A percentile compares a stretch with the other conserved stretches of the same genome.
Evolutionary conservation across 1,139 yeast genomes (phyloP).

Genomic region (Pichia terricola): DNA sequence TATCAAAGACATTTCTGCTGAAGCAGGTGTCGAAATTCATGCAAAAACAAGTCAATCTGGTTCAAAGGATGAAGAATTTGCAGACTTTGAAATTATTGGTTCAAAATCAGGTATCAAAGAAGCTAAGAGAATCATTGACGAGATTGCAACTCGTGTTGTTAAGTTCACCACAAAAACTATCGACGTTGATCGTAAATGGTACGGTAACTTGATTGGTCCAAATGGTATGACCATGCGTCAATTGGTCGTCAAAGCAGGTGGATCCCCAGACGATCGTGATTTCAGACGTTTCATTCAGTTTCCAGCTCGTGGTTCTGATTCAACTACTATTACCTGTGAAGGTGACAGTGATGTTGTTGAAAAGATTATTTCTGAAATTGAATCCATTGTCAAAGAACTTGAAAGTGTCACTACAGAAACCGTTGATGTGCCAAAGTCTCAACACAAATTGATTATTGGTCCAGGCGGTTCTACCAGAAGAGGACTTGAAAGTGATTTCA

Average conservation of each 20-base stretch:
- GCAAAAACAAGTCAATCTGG: conserved; percentile 31
- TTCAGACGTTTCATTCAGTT: conserved; percentile 57
- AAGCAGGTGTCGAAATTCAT: conserved; percentile 64
- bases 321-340: conserved; percentile 50
- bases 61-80: conserved; percentile 38
- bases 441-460: conserved; percentile 74
- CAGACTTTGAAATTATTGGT: conserved; percentile 59
- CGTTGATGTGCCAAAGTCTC: conserved; percentile 59
- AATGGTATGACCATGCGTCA: conserved; percentile 70
- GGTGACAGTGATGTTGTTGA: conserved; percentile 75
- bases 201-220: conserved; percentile 72
- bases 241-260: conserved; percentile 73
- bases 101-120: conserved; percentile 70
- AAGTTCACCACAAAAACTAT: conserved; percentile 55
- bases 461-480: conserved; percentile 73
- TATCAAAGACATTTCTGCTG: conserved; percentile 75
- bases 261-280: conserved; percentile 32
- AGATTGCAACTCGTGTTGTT: conserved; percentile 56
- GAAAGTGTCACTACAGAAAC: conserved; percentile 54
- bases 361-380: conserved; percentile 55
- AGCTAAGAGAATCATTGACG: conserved; percentile 56
- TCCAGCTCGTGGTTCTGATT: conserved; percentile 65
- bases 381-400: conserved; percentile 52
- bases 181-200: conserved; percentile 70
- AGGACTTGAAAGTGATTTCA: conserved; percentile 59